phyloP scores from a whole-genome alignment of 2,329 filamentous ascomycete species.

The Cordyceps militaris region DNA sequence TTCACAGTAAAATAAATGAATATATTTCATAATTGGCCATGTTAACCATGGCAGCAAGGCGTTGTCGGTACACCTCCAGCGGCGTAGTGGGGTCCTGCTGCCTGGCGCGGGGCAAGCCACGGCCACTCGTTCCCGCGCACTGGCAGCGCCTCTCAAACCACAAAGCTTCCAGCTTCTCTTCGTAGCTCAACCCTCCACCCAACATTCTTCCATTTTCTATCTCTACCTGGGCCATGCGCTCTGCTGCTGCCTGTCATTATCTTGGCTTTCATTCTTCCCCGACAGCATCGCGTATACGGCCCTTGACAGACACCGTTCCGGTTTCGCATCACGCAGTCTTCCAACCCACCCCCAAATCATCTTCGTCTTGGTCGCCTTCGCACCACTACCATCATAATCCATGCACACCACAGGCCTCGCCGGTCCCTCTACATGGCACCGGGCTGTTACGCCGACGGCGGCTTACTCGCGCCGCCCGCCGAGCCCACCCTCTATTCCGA shows the following conservation, averaged over 20 bases:
- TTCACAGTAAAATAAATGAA: too few relatives aligned
- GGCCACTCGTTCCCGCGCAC: not conserved
- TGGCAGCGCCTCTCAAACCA: not conserved
- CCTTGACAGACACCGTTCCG: not conserved
- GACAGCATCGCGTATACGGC: not conserved
- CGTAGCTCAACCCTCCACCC: not conserved
- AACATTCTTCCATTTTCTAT: not conserved
- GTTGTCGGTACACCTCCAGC: not conserved
- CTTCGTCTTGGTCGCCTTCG: not conserved
- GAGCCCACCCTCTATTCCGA: constrained; percentile 36
- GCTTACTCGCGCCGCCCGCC: constrained; percentile 33
- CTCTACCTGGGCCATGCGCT: not conserved
- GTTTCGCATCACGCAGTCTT: too few relatives aligned
- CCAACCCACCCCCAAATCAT: too few relatives aligned
- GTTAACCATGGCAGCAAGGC: too few relatives aligned
- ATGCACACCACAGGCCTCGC: not conserved
- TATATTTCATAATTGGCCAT: too few relatives aligned
- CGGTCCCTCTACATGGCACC: not conserved
- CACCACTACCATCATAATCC: not conserved
- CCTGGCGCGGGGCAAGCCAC: not conserved
- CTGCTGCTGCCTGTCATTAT: not conserved
- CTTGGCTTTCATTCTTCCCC: not conserved
- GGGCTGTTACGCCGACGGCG: constrained; percentile 20
- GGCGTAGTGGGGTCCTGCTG: not conserved
- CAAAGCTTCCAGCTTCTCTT: not conserved